These are phyloP conservation scores for Carex myosuroides DNA, from an alignment of 176 grass and related monocot species.

Conservation along the genomic window DNA sequence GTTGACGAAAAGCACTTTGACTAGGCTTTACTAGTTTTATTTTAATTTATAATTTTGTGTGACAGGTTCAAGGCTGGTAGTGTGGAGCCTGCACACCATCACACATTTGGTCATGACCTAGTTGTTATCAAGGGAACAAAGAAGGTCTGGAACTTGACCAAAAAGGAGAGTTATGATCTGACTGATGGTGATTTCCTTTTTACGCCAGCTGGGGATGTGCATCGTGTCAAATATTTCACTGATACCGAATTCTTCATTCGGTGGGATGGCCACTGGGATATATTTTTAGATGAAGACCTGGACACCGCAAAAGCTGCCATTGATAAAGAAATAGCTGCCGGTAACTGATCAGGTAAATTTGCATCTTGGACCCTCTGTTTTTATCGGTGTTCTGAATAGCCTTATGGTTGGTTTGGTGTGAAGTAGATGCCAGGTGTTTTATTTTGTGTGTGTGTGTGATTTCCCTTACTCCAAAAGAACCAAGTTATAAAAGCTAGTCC, in stretches of 20 bases:
- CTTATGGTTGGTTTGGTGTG: background rate
- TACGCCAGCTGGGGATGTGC: slow-evolving; percentile 75
- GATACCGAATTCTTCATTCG: slow-evolving; percentile 95
- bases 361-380: background rate
- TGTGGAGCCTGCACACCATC: slow-evolving; percentile 87
- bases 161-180: slow-evolving; percentile 71
- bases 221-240: slow-evolving; percentile 75
- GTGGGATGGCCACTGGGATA: slow-evolving; percentile 91
- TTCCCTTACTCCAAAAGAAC: background rate
- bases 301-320: slow-evolving; percentile 38
- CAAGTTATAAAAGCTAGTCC: background rate
- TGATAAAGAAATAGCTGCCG: slow-evolving; percentile 38
- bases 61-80: slow-evolving; percentile 77
- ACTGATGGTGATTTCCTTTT: slow-evolving; percentile 79
- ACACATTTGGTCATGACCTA: slow-evolving; percentile 96
- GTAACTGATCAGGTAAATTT: background rate
- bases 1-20: background rate
- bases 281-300: slow-evolving; percentile 85
- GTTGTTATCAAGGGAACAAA: slow-evolving; percentile 83
- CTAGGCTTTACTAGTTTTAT: background rate
- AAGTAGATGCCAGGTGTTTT: background rate
- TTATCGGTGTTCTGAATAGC: background rate
- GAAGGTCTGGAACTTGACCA: slow-evolving; percentile 92
- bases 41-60: background rate
- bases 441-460: background rate